Percentiles rank a stretch among this genome's conserved stretches.
These are phyloP conservation scores for Penicillium longicatenatum DNA, from an alignment of 495 filamentous ascomycete genomes.

Conservation along the genomic window DNA sequence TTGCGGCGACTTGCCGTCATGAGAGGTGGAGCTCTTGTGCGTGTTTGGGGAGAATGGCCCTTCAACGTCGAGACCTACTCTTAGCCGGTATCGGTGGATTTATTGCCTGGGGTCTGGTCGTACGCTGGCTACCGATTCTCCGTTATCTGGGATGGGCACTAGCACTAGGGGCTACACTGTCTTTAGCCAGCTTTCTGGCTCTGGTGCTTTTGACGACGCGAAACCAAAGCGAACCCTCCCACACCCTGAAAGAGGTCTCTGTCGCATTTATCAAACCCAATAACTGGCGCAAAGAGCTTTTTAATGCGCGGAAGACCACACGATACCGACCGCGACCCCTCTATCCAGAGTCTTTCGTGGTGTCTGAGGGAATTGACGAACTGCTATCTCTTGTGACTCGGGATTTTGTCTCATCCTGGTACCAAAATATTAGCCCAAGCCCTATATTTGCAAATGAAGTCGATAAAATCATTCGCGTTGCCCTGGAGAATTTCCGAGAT, in stretches of 20 bases:
- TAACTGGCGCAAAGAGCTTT: slow-evolving; percentile 69
- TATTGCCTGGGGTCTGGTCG: slow-evolving; percentile 81
- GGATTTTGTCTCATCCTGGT: slow-evolving; percentile 90
- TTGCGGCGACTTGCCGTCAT: slow-evolving; percentile 34
- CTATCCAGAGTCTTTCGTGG: slow-evolving; percentile 73
- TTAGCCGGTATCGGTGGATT: slow-evolving; percentile 70
- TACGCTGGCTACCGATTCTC: slow-evolving; percentile 76
- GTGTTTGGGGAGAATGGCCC: slow-evolving; percentile 63
- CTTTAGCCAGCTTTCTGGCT: slow-evolving; percentile 52
- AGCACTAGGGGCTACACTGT: slow-evolving; percentile 60
- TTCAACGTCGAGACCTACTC: slow-evolving; percentile 73
- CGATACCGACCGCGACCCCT: slow-evolving; percentile 60
- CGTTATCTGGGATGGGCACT: slow-evolving; percentile 83
- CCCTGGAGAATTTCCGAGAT: slow-evolving; percentile 69
- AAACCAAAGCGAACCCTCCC: slow-evolving; percentile 35
- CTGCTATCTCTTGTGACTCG: slow-evolving; percentile 75
- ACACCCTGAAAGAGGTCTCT: slow-evolving; percentile 30
- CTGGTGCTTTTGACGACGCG: slow-evolving; percentile 64
- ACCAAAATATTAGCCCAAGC: slow-evolving; percentile 78
- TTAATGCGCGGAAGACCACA: slow-evolving; percentile 54
- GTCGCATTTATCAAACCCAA: slow-evolving; percentile 63
- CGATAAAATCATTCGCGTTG: slow-evolving; percentile 73
- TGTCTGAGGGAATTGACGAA: slow-evolving; percentile 80
- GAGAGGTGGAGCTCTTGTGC: slow-evolving; percentile 29
- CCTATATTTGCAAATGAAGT: slow-evolving; percentile 81